Evolutionary conservation across 768 basidiomycete genomes (phyloP), one percentile per base, ranked within the genome.

Genomic region (Pluteus cervinus): DNA sequence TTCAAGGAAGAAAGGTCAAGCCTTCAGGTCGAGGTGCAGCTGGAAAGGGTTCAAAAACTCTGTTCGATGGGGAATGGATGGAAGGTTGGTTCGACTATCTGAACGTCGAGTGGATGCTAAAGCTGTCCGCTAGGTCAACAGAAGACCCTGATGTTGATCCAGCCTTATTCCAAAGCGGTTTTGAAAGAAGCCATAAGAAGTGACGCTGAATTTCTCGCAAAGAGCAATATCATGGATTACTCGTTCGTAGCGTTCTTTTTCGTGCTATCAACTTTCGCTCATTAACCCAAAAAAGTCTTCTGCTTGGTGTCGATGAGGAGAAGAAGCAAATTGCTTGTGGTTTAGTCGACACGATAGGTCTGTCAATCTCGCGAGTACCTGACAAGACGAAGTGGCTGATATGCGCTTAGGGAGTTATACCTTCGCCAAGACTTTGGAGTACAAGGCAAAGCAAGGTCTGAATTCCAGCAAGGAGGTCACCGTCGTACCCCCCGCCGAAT

Each of bases 51-150:
- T 65, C 70, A 3, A 76, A 71, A 54, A 87, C 81, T 0, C 55
- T 86, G 21, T 86, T 83, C 49, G 87, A 91, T 54, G 79, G 76
- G 3, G 87, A 91, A 54, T 91, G 86, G 86, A 77, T 88, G 23
- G 85, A 91, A 61, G 79, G 81, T 79, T 37, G 2, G 58, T 45
- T 24, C 23, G n/a, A n/a, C n/a, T n/a, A n/a, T n/a, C 31, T 15
- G 16, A 5, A n/a, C 7, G 4, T 29, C 17, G 5, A 14, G 15
- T 18, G 23, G 25, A 14, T 8, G 5, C 14, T 26, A 16, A 28
- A 15, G 15, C 8, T 25, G 24, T 33, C 18, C 18, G n/a, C 15
- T 36, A 83, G 82, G 72, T 4, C 85, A 86, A 56, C 77, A 81
- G 47, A 69, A 69, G 37, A 68, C 75, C 0, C 58, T 81, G 42